A percentile compares a stretch with the other conserved stretches of the same genome.
These are phyloP conservation scores for Vanderwaltozyma polyspora DNA, from an alignment of 805 yeast genomes.

Conservation along the genomic window DNA sequence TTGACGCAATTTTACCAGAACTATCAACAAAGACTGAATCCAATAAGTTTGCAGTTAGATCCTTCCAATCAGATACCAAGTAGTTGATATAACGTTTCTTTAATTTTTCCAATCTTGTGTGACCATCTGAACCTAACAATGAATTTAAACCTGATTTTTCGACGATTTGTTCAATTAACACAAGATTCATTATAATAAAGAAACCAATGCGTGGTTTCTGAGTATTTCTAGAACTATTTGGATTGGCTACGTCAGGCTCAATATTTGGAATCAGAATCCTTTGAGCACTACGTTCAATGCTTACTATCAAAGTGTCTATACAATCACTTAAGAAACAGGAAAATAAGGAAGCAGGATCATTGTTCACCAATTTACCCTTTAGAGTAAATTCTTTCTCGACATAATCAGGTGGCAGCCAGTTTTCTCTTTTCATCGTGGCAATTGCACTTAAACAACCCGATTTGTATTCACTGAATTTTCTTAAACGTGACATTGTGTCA, in stretches of 20 bases:
- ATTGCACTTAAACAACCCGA: slow-evolving; percentile 41
- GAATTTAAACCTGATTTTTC: slow-evolving; percentile 46
- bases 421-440: slow-evolving; percentile 42
- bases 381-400: slow-evolving; percentile 20
- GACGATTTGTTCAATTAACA: slow-evolving; percentile 63
- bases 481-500: slow-evolving; percentile 57
- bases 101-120: slow-evolving; percentile 52
- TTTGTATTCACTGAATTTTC: slow-evolving; percentile 52
- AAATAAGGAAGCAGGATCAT: slow-evolving; percentile 37
- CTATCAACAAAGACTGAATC: slow-evolving; percentile 58
- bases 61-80: slow-evolving; percentile 72
- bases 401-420: slow-evolving; percentile 54
- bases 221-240: slow-evolving; percentile 13
- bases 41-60: slow-evolving; percentile 63
- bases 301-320: slow-evolving; percentile 59
- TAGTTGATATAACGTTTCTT: slow-evolving; percentile 63
- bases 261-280: slow-evolving; percentile 9
- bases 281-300: slow-evolving; percentile 51
- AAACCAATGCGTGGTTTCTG: slow-evolving; percentile 46
- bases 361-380: slow-evolving; percentile 5
- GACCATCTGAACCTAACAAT: slow-evolving; percentile 46
- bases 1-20: slow-evolving; percentile 35
- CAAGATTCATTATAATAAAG: slow-evolving; percentile 57
- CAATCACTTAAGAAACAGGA: slow-evolving; percentile 66
- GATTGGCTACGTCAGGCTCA: slow-evolving; percentile 17